Evolutionary conservation across 805 yeast species (phyloP), one percentile per base, ranked within the genome.

Genomic region (Torulaspora maleeae): DNA sequence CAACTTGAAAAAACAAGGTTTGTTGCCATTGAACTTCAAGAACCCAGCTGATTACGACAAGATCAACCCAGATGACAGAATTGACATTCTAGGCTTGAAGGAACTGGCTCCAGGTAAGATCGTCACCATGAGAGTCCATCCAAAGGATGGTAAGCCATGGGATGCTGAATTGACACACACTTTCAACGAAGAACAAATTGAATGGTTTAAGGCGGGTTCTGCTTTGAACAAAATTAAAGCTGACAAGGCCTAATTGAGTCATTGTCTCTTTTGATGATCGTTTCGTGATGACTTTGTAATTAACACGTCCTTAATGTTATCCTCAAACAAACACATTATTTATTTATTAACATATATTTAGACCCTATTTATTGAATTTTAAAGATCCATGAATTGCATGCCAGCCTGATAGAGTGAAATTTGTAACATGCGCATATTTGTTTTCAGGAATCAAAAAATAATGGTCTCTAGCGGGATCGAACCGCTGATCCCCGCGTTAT

Each of bases 1-100:
- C 62, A 91, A 91, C 85, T 83, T 91, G 83, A 91, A 91, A 90
- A 91, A 91, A 77, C 99, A 91, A 78, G 99, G 99, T 81, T 77
- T 91, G 69, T 80, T 91, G 71, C 98, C 99, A 71, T 83, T 91
- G 74, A 91, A 88, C 83, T 91, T 93, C 66, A 82, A 76, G 68
- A 77, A 91, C 65, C 82, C 82, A 63, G 88, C 80, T 58, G 98
- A 84, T 72, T 91, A 93, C 74, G 97, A 91, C 76, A 86, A 78
- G 78, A 90, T 91, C 71, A 77, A 86, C 74, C 87, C 90, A 69
- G 83, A 82, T 56, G 99, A 91, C 75, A 84, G 79, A 66, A 79
- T 91, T 64, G 95, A 88, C 71, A 78, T 93, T 56, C 60, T 86
- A 50, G 98, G 96, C 46, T 79, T 91, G 67, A 75, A 82, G 50